Evolutionary conservation across 2,329 filamentous ascomycete genomes (phyloP).

Genomic region (Diaporthe aspalathi): DNA sequence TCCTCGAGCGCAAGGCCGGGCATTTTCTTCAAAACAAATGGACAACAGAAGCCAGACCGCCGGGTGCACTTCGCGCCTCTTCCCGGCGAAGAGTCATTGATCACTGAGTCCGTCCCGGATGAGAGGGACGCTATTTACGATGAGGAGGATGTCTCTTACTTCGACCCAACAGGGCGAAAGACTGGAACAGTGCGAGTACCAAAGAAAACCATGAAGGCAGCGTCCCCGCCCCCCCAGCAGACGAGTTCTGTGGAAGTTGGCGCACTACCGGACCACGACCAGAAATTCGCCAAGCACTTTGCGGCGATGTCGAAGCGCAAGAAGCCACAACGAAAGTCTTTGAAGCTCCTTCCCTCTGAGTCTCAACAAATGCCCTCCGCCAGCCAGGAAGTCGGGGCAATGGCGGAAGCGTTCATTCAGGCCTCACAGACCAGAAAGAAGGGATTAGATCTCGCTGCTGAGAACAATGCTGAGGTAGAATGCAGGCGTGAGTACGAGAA

Average conservation of each 20-base stretch:
- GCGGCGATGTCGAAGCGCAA: constrained; percentile 52
- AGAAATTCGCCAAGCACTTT: constrained; percentile 62
- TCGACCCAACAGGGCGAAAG: constrained; percentile 28
- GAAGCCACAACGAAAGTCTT: constrained; percentile 43
- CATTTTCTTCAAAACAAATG: constrained; percentile 24
- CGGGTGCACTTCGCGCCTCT: constrained; percentile 54
- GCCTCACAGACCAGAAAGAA: constrained; percentile 51
- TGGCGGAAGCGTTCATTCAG: constrained; percentile 62
- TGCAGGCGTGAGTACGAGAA: not conserved
- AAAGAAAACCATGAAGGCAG: constrained; percentile 15
- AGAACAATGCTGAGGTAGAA: constrained; percentile 11
- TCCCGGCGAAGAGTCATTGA: constrained; percentile 37
- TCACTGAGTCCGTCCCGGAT: not conserved
- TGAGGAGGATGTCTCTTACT: constrained; percentile 35
- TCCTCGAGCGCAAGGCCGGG: constrained; percentile 13
- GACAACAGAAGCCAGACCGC: constrained; percentile 41
- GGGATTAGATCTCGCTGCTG: constrained; percentile 29
- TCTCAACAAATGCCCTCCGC: constrained; percentile 53
- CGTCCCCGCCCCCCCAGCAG: constrained; percentile 36
- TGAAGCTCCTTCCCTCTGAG: constrained; percentile 53
- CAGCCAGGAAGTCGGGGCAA: constrained; percentile 57
- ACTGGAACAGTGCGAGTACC: constrained; percentile 23
- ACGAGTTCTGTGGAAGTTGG: constrained; percentile 36
- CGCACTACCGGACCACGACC: constrained; percentile 50
- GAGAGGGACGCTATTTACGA: constrained; percentile 16